Conservation (phyloP, 2,329 filamentous ascomycete species). For the Rhynchosporium agropyri region DNA sequence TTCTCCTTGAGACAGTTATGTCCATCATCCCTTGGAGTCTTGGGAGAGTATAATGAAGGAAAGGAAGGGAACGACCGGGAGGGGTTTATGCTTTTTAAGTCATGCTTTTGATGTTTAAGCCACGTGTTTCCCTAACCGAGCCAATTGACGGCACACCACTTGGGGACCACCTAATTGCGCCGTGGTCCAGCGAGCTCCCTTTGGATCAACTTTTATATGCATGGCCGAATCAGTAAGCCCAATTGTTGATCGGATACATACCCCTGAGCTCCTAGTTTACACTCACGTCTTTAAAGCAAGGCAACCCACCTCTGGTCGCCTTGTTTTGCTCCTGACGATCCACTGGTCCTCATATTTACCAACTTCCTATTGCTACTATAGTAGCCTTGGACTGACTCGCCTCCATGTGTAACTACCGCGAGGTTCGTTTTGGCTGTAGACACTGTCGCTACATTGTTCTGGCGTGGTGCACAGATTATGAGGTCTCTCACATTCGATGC, state of each 20-base stretch:
- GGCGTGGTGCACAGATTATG: background rate
- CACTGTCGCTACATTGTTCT: background rate
- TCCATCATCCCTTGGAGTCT: background rate
- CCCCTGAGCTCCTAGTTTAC: background rate
- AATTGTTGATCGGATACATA: background rate
- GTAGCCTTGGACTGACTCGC: background rate
- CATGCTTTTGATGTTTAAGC: constrained; percentile 4
- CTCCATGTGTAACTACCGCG: background rate
- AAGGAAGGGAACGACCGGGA: background rate
- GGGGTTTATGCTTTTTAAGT: constrained; percentile 2
- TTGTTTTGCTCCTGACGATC: background rate
- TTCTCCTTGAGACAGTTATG: background rate
- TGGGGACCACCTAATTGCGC: background rate
- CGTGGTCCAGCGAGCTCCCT: background rate
- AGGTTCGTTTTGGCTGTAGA: background rate
- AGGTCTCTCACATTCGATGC: background rate
- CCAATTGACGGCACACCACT: background rate
- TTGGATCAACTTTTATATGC: background rate
- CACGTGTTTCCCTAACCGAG: constrained; percentile 4
- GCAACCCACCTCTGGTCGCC: constrained; percentile 4
- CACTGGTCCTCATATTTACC: background rate
- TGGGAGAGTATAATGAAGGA: background rate
- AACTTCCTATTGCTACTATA: background rate
- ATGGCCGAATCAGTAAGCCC: too few species aligned
- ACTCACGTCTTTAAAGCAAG: background rate